These are phyloP conservation scores for Niebla homalea DNA, from an alignment of 495 filamentous ascomycete genomes.

Conservation along the genomic window DNA sequence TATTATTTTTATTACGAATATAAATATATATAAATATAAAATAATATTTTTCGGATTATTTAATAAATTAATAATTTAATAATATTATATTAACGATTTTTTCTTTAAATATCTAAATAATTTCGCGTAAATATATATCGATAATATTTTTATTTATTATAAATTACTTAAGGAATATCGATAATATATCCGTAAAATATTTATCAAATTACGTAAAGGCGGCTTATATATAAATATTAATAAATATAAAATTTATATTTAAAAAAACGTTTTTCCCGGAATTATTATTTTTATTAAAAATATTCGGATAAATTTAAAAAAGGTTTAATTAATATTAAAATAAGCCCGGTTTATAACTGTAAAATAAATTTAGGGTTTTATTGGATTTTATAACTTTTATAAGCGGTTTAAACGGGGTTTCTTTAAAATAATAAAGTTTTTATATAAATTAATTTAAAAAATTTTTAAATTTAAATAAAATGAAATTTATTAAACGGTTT, in stretches of 20 bases:
- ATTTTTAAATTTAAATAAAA: no score
- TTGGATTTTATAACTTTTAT: not conserved
- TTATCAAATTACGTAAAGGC: no score
- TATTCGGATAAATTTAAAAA: no score
- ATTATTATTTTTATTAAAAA: not conserved
- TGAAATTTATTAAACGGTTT: no score
- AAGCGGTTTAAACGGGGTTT: not conserved
- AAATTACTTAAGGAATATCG: no score
- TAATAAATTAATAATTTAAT: not conserved
- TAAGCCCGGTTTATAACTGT: no score
- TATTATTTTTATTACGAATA: not conserved
- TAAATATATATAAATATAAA: not conserved
- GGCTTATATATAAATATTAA: not conserved
- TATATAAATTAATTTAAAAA: no score
- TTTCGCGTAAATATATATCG: no score
- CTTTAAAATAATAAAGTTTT: not conserved
- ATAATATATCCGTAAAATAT: no score
- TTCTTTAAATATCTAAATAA: not conserved
- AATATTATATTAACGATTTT: not conserved
- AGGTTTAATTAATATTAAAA: no score
- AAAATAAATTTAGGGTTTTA: not conserved
- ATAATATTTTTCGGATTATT: not conserved
- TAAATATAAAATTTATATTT: not conserved
- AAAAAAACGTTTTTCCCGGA: no score
- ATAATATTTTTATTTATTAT: no score